A percentile compares a stretch with the other conserved stretches of the same genome.
Evolutionary conservation across 305 asterid genomes (phyloP).

Genomic region (Fraxinus sp.): DNA sequence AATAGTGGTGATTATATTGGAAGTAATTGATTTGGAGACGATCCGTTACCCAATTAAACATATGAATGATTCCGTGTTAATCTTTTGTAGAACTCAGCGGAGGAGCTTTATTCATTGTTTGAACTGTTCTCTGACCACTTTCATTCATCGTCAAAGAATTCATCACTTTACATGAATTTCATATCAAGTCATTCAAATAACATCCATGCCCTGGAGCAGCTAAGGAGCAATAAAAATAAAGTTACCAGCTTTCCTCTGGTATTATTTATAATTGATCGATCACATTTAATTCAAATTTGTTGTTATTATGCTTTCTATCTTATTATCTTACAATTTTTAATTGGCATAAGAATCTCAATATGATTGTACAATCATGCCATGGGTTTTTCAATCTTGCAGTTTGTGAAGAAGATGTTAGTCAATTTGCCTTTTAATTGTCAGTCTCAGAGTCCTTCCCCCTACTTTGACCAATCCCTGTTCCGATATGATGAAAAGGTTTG

Average conservation of each 20-base stretch:
- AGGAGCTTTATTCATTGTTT: conserved; percentile 75
- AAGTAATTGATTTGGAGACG: not conserved
- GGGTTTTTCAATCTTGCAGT: conserved; percentile 47
- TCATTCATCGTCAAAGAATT: conserved; percentile 70
- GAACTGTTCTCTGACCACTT: conserved; percentile 82
- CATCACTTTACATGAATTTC: conserved; percentile 60
- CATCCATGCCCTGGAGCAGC: conserved; percentile 74
- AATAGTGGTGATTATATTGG: not conserved
- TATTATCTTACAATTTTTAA: not conserved
- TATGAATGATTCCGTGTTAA: not conserved
- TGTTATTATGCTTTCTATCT: not conserved
- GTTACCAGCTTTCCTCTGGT: conserved; percentile 82
- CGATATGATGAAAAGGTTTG: conserved; percentile 92
- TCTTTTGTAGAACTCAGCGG: conserved; percentile 72
- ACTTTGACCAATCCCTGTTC: conserved; percentile 88
- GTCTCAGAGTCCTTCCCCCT: conserved; percentile 91
- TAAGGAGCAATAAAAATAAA: conserved; percentile 65
- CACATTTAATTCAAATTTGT: conserved; percentile 3
- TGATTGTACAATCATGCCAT: conserved; percentile 1
- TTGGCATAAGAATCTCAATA: not conserved
- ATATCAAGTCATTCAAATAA: conserved; percentile 83
- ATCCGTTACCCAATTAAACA: not conserved
- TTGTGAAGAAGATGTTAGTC: conserved; percentile 74
- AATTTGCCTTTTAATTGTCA: conserved; percentile 76
- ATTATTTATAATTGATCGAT: not conserved